Percentiles rank a stretch among this genome's conserved stretches.
Evolutionary conservation across 306 rosid species (phyloP).

Genomic region (Rosa chinensis): DNA sequence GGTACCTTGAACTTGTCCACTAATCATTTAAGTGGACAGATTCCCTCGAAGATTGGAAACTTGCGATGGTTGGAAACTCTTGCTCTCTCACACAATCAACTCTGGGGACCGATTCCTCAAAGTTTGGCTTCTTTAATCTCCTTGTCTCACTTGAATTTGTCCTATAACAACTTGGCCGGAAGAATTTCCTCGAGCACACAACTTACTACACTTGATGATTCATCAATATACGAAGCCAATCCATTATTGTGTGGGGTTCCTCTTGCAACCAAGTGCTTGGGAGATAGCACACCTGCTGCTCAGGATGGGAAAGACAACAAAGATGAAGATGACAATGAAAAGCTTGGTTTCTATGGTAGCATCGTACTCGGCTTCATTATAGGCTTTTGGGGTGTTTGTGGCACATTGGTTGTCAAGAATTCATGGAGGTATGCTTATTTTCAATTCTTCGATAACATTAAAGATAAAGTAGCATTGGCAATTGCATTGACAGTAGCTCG

Average conservation of each 20-base stretch:
- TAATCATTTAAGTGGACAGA: too few species aligned
- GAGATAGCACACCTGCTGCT: background rate
- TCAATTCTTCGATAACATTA: background rate
- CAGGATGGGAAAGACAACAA: background rate
- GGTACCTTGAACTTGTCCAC: too few species aligned
- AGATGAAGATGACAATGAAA: background rate
- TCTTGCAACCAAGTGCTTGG: background rate
- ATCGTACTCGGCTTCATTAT: background rate
- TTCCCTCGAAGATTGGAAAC: background rate
- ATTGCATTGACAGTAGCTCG: background rate
- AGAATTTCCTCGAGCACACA: background rate
- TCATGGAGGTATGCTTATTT: conserved; percentile 5
- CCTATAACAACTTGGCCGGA: conserved; percentile 14
- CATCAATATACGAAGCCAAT: background rate
- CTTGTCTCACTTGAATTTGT: conserved; percentile 16
- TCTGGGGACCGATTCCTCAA: background rate
- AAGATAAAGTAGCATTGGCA: too few species aligned
- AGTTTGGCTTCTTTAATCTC: conserved; percentile 7
- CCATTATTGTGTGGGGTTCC: background rate
- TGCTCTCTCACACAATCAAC: background rate
- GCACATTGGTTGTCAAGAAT: background rate
- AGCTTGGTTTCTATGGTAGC: background rate
- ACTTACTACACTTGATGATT: background rate
- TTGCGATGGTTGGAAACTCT: background rate
- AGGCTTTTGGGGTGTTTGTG: conserved; percentile 4